A percentile compares a stretch with the other conserved stretches of the same genome.
Conservation (phyloP, 768 basidiomycete species). For the Epithele typhae region DNA sequence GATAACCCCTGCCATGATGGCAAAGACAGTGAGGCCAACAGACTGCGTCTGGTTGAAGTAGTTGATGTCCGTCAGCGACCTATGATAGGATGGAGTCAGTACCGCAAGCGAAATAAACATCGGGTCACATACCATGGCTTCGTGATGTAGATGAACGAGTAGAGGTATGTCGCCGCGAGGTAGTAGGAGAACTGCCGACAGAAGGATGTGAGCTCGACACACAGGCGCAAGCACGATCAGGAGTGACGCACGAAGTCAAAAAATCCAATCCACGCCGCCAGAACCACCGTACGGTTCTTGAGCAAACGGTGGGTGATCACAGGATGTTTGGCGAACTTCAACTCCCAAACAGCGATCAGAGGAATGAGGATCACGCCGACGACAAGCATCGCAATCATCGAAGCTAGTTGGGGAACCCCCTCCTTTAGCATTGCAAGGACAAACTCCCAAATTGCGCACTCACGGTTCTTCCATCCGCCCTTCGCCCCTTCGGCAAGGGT, state of each 20-base stretch:
- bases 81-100: neutral
- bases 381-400: slow-evolving; percentile 28
- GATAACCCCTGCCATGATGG: slow-evolving; percentile 42
- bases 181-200: slow-evolving; percentile 49
- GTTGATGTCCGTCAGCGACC: slow-evolving; percentile 32
- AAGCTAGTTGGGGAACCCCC: too few species aligned
- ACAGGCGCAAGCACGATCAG: neutral
- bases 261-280: slow-evolving; percentile 22
- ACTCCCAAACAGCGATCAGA: slow-evolving; percentile 28
- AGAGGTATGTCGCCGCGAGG: slow-evolving; percentile 71
- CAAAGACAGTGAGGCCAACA: slow-evolving; percentile 42
- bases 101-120: slow-evolving; percentile 33
- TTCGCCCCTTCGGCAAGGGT: slow-evolving; percentile 22
- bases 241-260: slow-evolving; percentile 21
- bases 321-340: slow-evolving; percentile 27
- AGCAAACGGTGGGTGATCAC: slow-evolving; percentile 31
- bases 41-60: slow-evolving; percentile 37
- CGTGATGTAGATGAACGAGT: slow-evolving; percentile 50
- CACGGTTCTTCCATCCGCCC: slow-evolving; percentile 23
- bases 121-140: slow-evolving; percentile 17
- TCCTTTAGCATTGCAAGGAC: too few species aligned
- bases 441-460: too few species aligned
- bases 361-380: slow-evolving; percentile 24
- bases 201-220: too few species aligned
- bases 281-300: slow-evolving; percentile 30